Evolutionary conservation across 768 basidiomycete species (phyloP).

Genomic region (Dioszegia crocea): DNA sequence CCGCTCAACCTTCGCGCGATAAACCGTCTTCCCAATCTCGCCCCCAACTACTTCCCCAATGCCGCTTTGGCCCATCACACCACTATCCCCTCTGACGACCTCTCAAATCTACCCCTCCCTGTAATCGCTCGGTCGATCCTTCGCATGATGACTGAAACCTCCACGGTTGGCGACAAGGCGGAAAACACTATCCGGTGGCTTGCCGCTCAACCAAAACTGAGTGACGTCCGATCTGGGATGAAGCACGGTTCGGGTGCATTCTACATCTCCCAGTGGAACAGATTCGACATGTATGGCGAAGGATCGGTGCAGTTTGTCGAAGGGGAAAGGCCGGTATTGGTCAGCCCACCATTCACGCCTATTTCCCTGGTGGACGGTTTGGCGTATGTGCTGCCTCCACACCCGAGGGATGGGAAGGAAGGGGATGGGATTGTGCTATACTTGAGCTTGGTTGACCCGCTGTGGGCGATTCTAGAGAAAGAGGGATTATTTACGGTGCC

Average conservation of each 20-base stretch:
- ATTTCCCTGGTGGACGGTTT: constrained; percentile 20
- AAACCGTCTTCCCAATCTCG: constrained; percentile 2
- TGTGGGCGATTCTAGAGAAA: constrained; percentile 17
- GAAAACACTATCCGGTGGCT: constrained; percentile 21
- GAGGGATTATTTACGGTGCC: background rate
- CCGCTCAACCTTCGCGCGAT: constrained; percentile 27
- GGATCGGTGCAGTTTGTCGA: constrained; percentile 2
- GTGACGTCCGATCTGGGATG: constrained; percentile 8
- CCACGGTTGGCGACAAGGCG: background rate
- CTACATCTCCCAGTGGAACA: constrained; percentile 27
- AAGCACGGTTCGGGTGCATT: constrained; percentile 9
- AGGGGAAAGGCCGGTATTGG: constrained; percentile 11
- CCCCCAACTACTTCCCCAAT: constrained; percentile 23
- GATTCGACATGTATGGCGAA: constrained; percentile 18
- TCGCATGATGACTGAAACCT: background rate
- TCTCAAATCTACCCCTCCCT: constrained; percentile 12
- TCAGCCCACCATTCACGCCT: constrained; percentile 17
- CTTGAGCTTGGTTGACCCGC: constrained; percentile 10
- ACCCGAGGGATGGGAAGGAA: constrained; percentile 1
- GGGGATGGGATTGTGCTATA: constrained; percentile 16
- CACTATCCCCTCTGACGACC: constrained; percentile 2
- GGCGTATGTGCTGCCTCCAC: constrained; percentile 16
- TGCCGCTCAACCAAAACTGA: constrained; percentile 16
- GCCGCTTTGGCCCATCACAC: constrained; percentile 11
- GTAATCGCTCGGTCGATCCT: constrained; percentile 10